Evolutionary conservation across 345 rosid genomes (phyloP).

Genomic region (Acer campestre): DNA sequence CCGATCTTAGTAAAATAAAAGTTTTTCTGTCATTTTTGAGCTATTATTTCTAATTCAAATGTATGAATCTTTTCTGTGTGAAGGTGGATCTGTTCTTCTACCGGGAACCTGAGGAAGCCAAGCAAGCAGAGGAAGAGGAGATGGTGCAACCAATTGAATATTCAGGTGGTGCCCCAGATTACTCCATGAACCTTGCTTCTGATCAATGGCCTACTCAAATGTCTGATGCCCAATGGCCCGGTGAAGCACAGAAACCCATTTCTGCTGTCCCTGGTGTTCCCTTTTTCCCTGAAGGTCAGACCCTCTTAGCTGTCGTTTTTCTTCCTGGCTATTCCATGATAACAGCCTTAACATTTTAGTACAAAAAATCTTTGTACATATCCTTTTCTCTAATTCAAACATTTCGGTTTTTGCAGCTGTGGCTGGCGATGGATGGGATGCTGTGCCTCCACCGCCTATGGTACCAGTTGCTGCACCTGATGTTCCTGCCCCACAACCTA

Average conservation of each 20-base stretch:
- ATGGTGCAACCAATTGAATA: conserved; percentile 47
- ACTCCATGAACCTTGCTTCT: conserved; percentile 25
- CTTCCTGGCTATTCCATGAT: background rate
- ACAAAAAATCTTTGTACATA: too few relatives aligned
- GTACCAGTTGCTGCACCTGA: conserved; percentile 9
- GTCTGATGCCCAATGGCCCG: conserved; percentile 59
- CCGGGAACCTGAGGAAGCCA: conserved; percentile 77
- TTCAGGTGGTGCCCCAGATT: conserved; percentile 39
- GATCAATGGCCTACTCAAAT: conserved; percentile 63
- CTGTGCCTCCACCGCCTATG: conserved; percentile 32
- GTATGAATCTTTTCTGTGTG: conserved; percentile 7
- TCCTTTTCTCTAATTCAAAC: background rate
- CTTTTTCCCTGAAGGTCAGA: conserved; percentile 40
- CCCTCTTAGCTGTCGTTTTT: background rate
- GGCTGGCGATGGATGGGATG: conserved; percentile 53
- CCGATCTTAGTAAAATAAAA: too few relatives aligned
- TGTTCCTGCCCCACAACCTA: conserved; percentile 8
- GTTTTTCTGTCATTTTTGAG: background rate
- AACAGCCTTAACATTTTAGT: background rate
- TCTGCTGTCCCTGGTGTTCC: conserved; percentile 54
- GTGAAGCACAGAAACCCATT: conserved; percentile 41
- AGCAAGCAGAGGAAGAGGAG: conserved; percentile 65
- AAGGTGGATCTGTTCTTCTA: conserved; percentile 82
- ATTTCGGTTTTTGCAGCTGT: conserved; percentile 19
- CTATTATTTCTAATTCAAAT: background rate